Base-by-base conservation (phyloP, 1,284 basidiomycete species). In the Cutaneotrichosporon cutaneum region DNA sequence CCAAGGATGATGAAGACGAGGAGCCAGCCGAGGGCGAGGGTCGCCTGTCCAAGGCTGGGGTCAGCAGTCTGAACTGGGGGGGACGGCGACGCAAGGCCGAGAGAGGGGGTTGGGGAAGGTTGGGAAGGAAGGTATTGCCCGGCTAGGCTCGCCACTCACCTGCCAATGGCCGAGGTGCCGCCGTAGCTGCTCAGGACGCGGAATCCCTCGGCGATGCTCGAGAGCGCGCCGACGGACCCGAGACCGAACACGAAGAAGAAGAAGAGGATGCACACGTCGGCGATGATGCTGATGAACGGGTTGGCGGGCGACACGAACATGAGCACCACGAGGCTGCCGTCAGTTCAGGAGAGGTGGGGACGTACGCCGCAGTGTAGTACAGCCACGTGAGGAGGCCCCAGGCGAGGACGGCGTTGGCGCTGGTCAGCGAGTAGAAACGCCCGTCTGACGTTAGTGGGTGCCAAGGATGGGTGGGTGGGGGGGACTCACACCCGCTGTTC, bases 1-100 rank as follows among this genome's bases (percentile, higher is more conserved):
- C 67, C 73, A 36, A 75, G 60, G 21, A 53, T 73, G 67, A 73
- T 72, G 52, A 70, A 63, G 52, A 77, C 58, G 18, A 76, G 75
- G 54, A 78, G 70, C 74, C 74, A 77, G 3, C 62, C 74, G 13
- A 76, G 58, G 59, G 70, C 75, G n/a, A 76, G 33, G 3, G 62
- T 51, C 0, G 71, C 74, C 33, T 63, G 67, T 10, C 71, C 73
- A n/a, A 76, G 62, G 6, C 67, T 70, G 51, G 39, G 5, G 45
- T 54, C 33, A 56, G 55, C 33, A n/a, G 30, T n/a, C n/a, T n/a
- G n/a, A n/a, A n/a, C n/a, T n/a, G n/a, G n/a, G n/a, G n/a, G n/a
- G n/a, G n/a, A n/a, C n/a, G n/a, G n/a, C n/a, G n/a, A n/a, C n/a
- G n/a, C n/a, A n/a, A n/a, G n/a, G n/a, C n/a, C n/a, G n/a, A n/a